Conservation (phyloP, 116 monocot species). For the Papilionanthe hybrid region DNA sequence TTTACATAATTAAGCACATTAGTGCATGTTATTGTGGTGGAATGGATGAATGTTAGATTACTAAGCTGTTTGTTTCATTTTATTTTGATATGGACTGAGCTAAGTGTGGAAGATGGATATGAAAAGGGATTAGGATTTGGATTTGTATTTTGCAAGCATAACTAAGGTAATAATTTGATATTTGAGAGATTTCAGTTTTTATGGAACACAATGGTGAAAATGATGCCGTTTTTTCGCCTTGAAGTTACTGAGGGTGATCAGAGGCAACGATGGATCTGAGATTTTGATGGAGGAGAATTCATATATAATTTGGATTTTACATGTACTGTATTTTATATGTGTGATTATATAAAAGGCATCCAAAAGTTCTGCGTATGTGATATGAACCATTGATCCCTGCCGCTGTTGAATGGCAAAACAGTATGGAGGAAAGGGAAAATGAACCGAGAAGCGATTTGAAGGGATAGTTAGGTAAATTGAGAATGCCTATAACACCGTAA, state of each 20-base stretch:
- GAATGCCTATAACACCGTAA: too few species aligned
- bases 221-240: background rate
- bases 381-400: too few species aligned
- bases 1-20: background rate
- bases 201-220: background rate
- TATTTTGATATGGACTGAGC: background rate
- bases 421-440: too few species aligned
- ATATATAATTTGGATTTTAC: too few species aligned
- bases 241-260: background rate
- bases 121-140: background rate
- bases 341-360: too few species aligned
- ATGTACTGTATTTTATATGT: too few species aligned
- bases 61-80: background rate
- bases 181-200: background rate
- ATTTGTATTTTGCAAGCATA: background rate
- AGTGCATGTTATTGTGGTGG: background rate
- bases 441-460: too few species aligned
- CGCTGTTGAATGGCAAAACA: too few species aligned
- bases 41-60: background rate
- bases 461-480: too few species aligned
- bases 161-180: background rate
- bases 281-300: too few species aligned
- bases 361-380: too few species aligned
- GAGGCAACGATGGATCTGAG: too few species aligned
- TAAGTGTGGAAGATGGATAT: background rate